A percentile compares a stretch with the other conserved stretches of the same genome.
These are phyloP conservation scores for Lindgomyces ingoldianus DNA, from an alignment of 495 filamentous ascomycete species.

Conservation along the genomic window DNA sequence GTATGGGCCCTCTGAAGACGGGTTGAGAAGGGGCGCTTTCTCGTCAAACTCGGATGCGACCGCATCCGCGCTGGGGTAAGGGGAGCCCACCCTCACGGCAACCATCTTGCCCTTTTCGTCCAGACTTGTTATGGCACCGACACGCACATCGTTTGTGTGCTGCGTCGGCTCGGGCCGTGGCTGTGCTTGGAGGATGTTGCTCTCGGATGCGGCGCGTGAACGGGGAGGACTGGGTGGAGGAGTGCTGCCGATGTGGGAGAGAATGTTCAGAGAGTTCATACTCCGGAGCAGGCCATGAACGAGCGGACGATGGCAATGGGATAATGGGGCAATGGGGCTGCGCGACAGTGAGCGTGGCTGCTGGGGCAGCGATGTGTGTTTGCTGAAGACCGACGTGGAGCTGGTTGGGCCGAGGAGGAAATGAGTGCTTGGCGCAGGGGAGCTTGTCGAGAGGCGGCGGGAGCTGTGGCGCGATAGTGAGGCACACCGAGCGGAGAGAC, in stretches of 20 bases:
- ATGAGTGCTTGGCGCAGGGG: background rate
- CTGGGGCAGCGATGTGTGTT: background rate
- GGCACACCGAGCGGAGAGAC: background rate
- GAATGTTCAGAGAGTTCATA: conserved; percentile 98
- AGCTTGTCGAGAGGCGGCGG: background rate
- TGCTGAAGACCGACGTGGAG: background rate
- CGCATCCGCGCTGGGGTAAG: conserved; percentile 20
- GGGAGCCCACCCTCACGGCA: conserved; percentile 11
- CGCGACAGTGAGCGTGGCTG: conserved; percentile 3
- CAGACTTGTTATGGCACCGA: conserved; percentile 10
- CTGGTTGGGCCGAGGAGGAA: background rate
- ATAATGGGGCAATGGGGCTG: background rate
- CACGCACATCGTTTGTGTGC: conserved; percentile 30
- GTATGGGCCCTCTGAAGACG: conserved; percentile 17
- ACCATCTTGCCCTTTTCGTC: conserved; percentile 33
- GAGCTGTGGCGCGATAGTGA: background rate
- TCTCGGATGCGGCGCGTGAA: conserved; percentile 35
- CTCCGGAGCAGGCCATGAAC: conserved; percentile 59
- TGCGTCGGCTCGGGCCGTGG: conserved; percentile 1
- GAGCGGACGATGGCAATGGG: background rate
- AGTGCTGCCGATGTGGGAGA: conserved; percentile 74
- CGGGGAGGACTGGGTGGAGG: conserved; percentile 45
- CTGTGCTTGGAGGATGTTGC: conserved; percentile 30
- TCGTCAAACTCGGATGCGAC: conserved; percentile 55
- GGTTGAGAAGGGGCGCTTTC: conserved; percentile 62